Evolutionary conservation across 164 flowering plant species (phyloP).

Genomic region (Taxillus chinensis): DNA sequence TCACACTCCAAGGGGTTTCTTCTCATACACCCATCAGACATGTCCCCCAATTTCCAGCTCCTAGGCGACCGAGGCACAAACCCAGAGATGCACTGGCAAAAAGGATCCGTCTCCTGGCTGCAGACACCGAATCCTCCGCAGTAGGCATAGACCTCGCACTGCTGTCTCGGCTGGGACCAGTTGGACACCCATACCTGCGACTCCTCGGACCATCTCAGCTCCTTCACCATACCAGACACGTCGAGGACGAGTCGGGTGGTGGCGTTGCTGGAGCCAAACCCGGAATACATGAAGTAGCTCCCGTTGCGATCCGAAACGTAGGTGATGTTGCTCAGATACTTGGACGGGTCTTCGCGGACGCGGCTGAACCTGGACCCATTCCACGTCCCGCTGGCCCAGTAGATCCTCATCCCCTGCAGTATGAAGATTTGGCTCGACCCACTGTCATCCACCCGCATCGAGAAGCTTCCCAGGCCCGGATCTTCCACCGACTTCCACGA

Average conservation of each 20-base stretch:
- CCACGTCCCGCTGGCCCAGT: slow-evolving; percentile 1
- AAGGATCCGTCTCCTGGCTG: background rate
- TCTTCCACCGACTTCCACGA: background rate
- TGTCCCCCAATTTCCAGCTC: background rate
- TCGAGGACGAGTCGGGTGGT: background rate
- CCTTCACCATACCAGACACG: background rate
- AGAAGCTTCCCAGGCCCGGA: background rate
- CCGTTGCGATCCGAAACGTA: background rate
- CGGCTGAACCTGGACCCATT: background rate
- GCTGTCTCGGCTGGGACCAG: background rate
- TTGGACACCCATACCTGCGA: background rate
- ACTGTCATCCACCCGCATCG: background rate
- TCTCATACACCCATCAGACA: slow-evolving; percentile 5
- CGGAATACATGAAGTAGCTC: background rate
- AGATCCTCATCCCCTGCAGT: background rate
- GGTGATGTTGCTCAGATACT: background rate
- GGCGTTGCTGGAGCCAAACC: background rate
- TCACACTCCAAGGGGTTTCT: background rate
- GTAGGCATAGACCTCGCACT: slow-evolving; percentile 3
- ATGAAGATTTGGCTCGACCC: background rate
- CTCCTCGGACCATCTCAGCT: background rate
- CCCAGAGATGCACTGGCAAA: background rate
- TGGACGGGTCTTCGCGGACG: background rate
- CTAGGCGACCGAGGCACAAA: background rate
- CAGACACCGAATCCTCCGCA: slow-evolving; percentile 1